Conservation (phyloP, 31 red algal species). For the Porphyra umbilicalis region DNA sequence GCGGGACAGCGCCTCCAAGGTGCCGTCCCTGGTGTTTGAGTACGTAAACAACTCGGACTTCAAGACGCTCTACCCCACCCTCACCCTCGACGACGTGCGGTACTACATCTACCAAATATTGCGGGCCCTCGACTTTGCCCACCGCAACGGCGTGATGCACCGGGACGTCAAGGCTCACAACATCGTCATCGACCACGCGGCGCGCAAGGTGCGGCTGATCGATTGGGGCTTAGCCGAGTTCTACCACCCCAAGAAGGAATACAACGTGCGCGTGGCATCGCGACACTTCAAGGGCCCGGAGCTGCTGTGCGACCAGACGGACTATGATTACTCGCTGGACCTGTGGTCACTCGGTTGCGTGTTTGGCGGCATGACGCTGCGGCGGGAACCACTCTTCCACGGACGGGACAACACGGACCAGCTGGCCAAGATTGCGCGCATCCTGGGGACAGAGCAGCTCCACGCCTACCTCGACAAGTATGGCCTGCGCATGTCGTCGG, state of each 20-base stretch:
- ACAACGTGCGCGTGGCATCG: conserved; percentile 96
- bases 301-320: conserved; percentile 76
- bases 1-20: conserved; percentile 83
- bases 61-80: conserved; percentile 84
- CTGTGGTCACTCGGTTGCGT: conserved; percentile 97
- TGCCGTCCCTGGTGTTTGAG: conserved; percentile 90
- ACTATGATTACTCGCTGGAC: conserved; percentile 95
- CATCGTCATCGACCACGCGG: conserved; percentile 78
- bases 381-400: conserved; percentile 89
- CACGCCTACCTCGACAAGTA: conserved; percentile 69
- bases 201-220: conserved; percentile 69
- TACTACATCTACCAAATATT: conserved; percentile 92
- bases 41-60: conserved; percentile 90
- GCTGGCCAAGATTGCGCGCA: conserved; percentile 83
- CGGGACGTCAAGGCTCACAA: conserved; percentile 98
- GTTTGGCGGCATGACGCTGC: conserved; percentile 94
- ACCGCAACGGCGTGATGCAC: conserved; percentile 93
- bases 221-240: conserved; percentile 99
- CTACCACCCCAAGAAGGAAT: conserved; percentile 86
- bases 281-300: conserved; percentile 97
- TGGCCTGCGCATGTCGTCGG: conserved; percentile 47
- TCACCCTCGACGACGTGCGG: conserved; percentile 67
- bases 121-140: conserved; percentile 81
- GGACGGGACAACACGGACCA: conserved; percentile 96
- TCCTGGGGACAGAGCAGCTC: conserved; percentile 85